Evolutionary conservation across 1,284 basidiomycete species (phyloP).

Genomic region (Heterobasidion parviporum): DNA sequence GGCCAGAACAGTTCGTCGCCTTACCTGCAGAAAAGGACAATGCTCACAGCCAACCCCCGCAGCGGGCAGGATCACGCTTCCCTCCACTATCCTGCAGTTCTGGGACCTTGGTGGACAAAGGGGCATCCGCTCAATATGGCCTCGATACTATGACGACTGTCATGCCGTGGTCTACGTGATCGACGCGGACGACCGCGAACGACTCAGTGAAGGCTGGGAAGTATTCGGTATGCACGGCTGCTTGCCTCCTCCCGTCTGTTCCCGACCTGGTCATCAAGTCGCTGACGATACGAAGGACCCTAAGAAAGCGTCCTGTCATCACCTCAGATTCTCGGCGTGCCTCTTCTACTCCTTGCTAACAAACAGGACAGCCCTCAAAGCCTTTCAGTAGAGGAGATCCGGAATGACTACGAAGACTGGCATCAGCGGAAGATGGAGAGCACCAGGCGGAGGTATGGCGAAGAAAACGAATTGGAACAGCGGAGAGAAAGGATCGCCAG

Average conservation of each 20-base stretch:
- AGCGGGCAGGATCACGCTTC: constrained; percentile 89
- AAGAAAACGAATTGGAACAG: constrained; percentile 40
- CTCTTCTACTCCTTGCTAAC: constrained; percentile 84
- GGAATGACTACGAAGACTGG: constrained; percentile 88
- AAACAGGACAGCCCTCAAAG: constrained; percentile 82
- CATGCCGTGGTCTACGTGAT: constrained; percentile 91
- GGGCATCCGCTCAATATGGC: constrained; percentile 89
- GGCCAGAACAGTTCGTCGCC: constrained; percentile 80
- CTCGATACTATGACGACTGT: constrained; percentile 88
- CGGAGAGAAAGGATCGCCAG: constrained; percentile 69
- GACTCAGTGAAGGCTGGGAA: constrained; percentile 87
- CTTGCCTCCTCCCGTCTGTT: background rate
- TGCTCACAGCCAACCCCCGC: background rate
- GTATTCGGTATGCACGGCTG: constrained; percentile 69
- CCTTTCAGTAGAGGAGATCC: constrained; percentile 81
- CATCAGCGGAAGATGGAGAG: constrained; percentile 67
- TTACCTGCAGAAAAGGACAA: background rate
- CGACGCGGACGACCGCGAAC: constrained; percentile 80
- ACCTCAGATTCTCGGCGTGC: constrained; percentile 81
- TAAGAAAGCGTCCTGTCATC: constrained; percentile 78
- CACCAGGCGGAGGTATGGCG: constrained; percentile 44
- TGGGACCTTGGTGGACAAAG: constrained; percentile 92
- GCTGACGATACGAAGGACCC: constrained; percentile 19
- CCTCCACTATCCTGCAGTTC: constrained; percentile 88
- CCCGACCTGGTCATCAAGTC: background rate